A percentile compares a stretch with the other conserved stretches of the same genome.
Evolutionary conservation across 1,284 basidiomycete genomes (phyloP).

Genomic region (Melanopsichium pennsylvanicum): DNA sequence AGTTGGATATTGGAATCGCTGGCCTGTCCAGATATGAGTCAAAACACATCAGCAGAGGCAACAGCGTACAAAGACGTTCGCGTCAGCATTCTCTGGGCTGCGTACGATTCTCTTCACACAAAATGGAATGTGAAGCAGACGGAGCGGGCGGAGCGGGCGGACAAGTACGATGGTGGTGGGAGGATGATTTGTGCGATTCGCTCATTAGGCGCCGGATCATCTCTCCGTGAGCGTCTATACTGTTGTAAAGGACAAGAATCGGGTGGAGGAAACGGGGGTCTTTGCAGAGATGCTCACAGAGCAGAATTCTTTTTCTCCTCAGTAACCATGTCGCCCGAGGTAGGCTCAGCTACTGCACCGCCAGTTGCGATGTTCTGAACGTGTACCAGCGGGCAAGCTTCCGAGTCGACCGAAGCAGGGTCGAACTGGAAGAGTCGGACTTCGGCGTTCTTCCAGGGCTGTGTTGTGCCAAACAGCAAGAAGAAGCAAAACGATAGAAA

Average conservation of each 20-base stretch:
- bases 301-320: constrained; percentile 32
- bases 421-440: constrained; percentile 60
- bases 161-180: neutral
- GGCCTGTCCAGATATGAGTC: constrained; percentile 6
- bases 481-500: neutral
- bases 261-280: too few species aligned
- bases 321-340: constrained; percentile 48
- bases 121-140: neutral
- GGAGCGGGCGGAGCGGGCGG: too few species aligned
- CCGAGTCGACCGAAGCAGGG: constrained; percentile 41
- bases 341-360: constrained; percentile 51
- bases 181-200: constrained; percentile 14
- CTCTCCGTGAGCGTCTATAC: constrained; percentile 32
- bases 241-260: neutral
- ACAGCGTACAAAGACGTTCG: too few species aligned
- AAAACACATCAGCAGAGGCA: neutral
- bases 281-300: constrained; percentile 52
- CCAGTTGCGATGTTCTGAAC: constrained; percentile 51
- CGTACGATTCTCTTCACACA: too few species aligned
- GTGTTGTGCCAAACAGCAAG: neutral
- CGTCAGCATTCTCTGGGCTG: too few species aligned
- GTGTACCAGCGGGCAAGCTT: constrained; percentile 47
- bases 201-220: constrained; percentile 35
- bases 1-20: constrained; percentile 28
- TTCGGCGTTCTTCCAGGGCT: constrained; percentile 64